These are phyloP conservation scores for Penicillium psychrofluorescens DNA, from an alignment of 495 filamentous ascomycete genomes.

Conservation along the genomic window DNA sequence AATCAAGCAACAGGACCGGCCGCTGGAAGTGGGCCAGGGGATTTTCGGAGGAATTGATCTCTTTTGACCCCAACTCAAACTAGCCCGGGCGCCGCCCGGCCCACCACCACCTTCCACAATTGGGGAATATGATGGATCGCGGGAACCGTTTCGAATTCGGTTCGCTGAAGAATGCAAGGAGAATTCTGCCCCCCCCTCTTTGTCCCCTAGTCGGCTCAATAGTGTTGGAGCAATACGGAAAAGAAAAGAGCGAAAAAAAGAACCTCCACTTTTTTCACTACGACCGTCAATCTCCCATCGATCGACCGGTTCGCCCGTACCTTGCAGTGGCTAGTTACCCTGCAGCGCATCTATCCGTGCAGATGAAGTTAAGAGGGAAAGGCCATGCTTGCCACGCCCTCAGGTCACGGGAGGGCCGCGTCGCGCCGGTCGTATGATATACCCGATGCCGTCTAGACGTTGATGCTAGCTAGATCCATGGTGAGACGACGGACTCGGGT, in stretches of 20 bases:
- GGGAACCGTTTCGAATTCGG: too few relatives aligned
- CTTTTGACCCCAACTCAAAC: too few relatives aligned
- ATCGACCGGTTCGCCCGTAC: conserved; percentile 27
- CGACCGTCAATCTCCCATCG: not conserved
- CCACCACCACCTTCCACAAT: too few relatives aligned
- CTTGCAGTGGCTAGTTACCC: conserved; percentile 22
- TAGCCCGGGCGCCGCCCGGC: too few relatives aligned
- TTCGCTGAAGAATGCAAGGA: too few relatives aligned
- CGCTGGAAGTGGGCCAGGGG: not conserved
- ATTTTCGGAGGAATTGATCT: too few relatives aligned
- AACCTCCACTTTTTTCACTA: not conserved
- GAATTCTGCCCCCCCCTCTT: too few relatives aligned
- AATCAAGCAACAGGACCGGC: conserved; percentile 1
- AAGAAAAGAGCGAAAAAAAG: not conserved
- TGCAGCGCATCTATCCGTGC: conserved; percentile 20
- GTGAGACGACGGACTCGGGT: too few relatives aligned
- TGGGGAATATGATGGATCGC: too few relatives aligned
- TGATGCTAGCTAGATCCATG: conserved; percentile 8
- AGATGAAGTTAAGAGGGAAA: not conserved
- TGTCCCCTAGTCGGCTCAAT: too few relatives aligned
- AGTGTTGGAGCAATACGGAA: too few relatives aligned
- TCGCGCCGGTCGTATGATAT: not conserved
- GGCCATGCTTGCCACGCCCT: not conserved
- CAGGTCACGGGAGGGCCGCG: too few relatives aligned
- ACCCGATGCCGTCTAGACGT: conserved; percentile 5